Conservation (phyloP, 306 rosid genomes). For the Mimosa pudica region DNA sequence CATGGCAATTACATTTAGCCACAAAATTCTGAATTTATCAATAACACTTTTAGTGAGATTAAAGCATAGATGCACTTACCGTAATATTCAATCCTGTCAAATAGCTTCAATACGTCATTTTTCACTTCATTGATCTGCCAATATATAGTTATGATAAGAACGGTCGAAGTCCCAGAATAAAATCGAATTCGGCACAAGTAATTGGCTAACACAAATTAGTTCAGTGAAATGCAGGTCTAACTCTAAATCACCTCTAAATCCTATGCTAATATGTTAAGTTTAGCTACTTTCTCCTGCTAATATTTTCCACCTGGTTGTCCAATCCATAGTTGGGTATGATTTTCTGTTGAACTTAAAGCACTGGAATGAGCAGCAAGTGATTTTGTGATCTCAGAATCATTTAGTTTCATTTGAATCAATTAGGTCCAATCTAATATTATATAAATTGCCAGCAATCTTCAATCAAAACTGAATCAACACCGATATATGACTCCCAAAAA, state of each 20-base stretch:
- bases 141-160: conserved; percentile 38
- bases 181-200: not conserved
- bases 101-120: conserved; percentile 84
- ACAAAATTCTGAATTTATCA: conserved; percentile 3
- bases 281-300: not conserved
- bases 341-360: not conserved
- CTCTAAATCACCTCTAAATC: not conserved
- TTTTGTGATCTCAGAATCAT: not conserved
- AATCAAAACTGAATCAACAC: not conserved
- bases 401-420: conserved; percentile 5
- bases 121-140: conserved; percentile 76
- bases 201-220: not conserved
- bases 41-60: conserved; percentile 16
- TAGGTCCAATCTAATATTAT: conserved; percentile 16
- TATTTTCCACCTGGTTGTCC: not conserved
- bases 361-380: not conserved
- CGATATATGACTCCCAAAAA: not conserved
- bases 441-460: conserved; percentile 3
- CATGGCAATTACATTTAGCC: conserved; percentile 20
- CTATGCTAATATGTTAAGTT: not conserved
- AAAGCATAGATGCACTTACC: conserved; percentile 57
- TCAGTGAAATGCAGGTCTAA: not conserved
- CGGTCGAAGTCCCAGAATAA: not conserved
- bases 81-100: conserved; percentile 89
- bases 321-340: not conserved